Conservation (phyloP, 1,139 yeast genomes). For the Geotrichum europaeum region DNA sequence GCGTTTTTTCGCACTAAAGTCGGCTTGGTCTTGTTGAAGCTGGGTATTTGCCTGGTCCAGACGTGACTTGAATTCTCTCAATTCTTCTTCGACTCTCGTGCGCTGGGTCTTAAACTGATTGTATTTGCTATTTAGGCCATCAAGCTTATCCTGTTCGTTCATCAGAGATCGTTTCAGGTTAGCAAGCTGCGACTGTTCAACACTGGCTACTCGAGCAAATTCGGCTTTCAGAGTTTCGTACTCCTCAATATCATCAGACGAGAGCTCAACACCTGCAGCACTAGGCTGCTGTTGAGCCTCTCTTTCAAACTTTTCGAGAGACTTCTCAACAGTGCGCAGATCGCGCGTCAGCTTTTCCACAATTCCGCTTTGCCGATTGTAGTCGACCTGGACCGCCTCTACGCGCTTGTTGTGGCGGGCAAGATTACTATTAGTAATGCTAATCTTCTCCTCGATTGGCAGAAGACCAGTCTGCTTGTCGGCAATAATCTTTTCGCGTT, state of each 20-base stretch:
- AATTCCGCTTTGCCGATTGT: conserved; percentile 45
- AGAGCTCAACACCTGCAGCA: conserved; percentile 34
- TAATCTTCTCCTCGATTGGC: conserved; percentile 53
- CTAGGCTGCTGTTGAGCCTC: conserved; percentile 35
- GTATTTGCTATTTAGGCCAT: conserved; percentile 29
- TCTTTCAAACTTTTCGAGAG: conserved; percentile 42
- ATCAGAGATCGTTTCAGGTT: conserved; percentile 26
- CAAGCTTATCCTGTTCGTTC: conserved; percentile 27
- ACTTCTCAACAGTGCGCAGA: conserved; percentile 43
- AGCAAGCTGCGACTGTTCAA: conserved; percentile 29
- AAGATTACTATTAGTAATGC: conserved; percentile 45
- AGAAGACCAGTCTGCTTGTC: conserved; percentile 45
- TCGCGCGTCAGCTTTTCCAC: conserved; percentile 45
- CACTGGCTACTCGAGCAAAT: conserved; percentile 36
- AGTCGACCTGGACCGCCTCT: conserved; percentile 48
- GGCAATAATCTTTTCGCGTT: conserved; percentile 41
- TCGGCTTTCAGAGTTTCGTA: conserved; percentile 56
- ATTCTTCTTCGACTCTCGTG: conserved; percentile 30
- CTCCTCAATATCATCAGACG: conserved; percentile 50
- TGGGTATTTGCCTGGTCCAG: conserved; percentile 13
- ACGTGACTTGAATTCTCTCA: conserved; percentile 28
- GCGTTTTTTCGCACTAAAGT: conserved; percentile 37
- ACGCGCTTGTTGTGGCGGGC: conserved; percentile 47
- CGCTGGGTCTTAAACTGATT: conserved; percentile 22
- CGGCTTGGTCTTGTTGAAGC: conserved; percentile 24